Conservation (phyloP, 1,284 basidiomycete species). For the Calocybe gambosa region DNA sequence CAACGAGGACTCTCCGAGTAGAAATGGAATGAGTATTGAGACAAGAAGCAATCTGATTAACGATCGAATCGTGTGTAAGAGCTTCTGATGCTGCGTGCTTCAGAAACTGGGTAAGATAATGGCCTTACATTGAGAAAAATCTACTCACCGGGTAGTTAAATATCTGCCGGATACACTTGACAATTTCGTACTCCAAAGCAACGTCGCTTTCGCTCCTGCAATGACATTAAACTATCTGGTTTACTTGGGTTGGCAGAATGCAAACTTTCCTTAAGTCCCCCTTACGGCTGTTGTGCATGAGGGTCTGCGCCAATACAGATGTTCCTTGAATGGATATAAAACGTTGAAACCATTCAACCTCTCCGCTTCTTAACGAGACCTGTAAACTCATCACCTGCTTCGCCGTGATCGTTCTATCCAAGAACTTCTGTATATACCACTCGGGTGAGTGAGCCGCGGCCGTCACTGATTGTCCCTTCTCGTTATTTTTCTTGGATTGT, state of each 20-base stretch:
- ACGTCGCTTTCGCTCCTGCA: constrained; percentile 62
- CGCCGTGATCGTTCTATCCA: constrained; percentile 79
- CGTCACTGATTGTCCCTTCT: constrained; percentile 44
- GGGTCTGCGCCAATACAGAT: constrained; percentile 78
- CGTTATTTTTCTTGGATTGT: constrained; percentile 51
- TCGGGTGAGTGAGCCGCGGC: constrained; percentile 68
- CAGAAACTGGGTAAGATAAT: not conserved
- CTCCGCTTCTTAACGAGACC: constrained; percentile 80
- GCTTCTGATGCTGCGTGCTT: constrained; percentile 77
- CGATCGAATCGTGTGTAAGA: constrained; percentile 70
- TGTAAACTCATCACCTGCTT: constrained; percentile 76
- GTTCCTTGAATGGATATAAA: constrained; percentile 80
- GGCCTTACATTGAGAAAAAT: constrained; percentile 2
- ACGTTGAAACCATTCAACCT: constrained; percentile 78
- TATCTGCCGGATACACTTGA: constrained; percentile 84
- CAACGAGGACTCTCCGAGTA: constrained; percentile 77
- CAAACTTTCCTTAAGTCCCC: constrained; percentile 48
- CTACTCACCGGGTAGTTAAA: constrained; percentile 68
- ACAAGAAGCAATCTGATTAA: constrained; percentile 80
- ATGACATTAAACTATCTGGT: constrained; percentile 3
- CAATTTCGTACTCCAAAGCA: constrained; percentile 81
- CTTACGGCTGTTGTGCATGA: constrained; percentile 72
- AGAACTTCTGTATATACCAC: constrained; percentile 87
- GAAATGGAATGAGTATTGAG: constrained; percentile 81
- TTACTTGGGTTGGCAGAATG: not conserved